A percentile compares a stretch with the other conserved stretches of the same genome.
These are phyloP conservation scores for Volvox africanus DNA, from an alignment of 139 green algal genomes.

Conservation along the genomic window DNA sequence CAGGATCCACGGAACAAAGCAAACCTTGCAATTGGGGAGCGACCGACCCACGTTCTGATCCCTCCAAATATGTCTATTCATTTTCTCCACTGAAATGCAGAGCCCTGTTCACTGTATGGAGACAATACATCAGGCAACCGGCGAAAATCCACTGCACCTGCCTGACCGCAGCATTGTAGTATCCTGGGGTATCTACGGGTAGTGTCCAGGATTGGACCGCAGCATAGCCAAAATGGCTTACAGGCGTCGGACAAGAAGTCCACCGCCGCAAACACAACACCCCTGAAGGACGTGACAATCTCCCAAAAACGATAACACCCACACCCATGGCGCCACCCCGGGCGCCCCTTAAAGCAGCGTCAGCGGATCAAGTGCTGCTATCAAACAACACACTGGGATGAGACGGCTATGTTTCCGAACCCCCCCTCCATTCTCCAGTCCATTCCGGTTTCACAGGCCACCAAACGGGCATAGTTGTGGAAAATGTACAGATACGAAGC, in stretches of 20 bases:
- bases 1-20: no score
- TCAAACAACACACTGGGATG: no score
- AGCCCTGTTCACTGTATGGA: no score
- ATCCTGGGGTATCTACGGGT: no score
- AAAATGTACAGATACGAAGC: slow-evolving; percentile 71
- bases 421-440: neutral
- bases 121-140: no score
- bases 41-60: no score
- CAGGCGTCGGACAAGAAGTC: slow-evolving; percentile 82
- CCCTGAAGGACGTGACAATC: slow-evolving; percentile 86
- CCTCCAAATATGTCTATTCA: no score
- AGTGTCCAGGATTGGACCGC: no score
- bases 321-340: slow-evolving; percentile 51
- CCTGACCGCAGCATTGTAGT: no score
- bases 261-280: slow-evolving; percentile 85
- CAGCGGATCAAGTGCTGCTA: slow-evolving; percentile 36
- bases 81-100: no score
- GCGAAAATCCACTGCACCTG: neutral
- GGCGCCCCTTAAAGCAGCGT: slow-evolving; percentile 35
- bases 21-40: no score
- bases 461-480: slow-evolving; percentile 81
- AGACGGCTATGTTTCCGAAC: neutral
- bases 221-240: slow-evolving; percentile 11
- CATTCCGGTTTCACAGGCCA: slow-evolving; percentile 62
- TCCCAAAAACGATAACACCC: slow-evolving; percentile 75